phyloP scores from a whole-genome alignment of 805 yeast genomes.

The Danielia oregonensis region DNA sequence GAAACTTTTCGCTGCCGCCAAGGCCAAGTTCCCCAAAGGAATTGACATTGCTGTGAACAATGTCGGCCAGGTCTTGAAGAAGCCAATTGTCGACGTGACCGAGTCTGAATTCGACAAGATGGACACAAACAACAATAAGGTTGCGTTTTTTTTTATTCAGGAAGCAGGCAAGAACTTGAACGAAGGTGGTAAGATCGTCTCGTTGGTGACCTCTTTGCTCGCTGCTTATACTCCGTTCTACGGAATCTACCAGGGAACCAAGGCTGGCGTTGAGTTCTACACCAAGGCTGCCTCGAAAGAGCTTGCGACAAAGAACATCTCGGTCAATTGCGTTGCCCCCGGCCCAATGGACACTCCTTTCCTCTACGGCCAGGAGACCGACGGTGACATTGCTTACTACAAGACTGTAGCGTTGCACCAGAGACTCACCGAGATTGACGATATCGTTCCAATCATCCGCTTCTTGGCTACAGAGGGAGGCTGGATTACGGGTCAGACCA shows the following conservation, averaged over 20 bases:
- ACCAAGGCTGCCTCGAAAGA: constrained; percentile 55
- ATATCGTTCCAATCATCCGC: constrained; percentile 60
- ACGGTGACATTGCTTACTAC: constrained; percentile 50
- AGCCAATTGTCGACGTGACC: constrained; percentile 49
- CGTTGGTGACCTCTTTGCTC: constrained; percentile 58
- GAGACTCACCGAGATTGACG: constrained; percentile 54
- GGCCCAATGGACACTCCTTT: constrained; percentile 70
- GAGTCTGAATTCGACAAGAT: constrained; percentile 53
- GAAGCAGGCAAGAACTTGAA: constrained; percentile 50
- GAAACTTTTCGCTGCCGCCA: constrained; percentile 45
- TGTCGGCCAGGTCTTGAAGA: constrained; percentile 65
- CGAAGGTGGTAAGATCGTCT: constrained; percentile 51
- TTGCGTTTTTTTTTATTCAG: constrained; percentile 59
- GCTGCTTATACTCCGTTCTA: constrained; percentile 61
- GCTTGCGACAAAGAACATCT: constrained; percentile 38
- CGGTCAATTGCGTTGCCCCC: constrained; percentile 57
- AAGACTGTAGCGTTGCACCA: constrained; percentile 47
- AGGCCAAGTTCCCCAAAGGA: constrained; percentile 40
- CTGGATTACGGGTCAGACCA: constrained; percentile 71
- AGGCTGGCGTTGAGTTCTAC: constrained; percentile 53
- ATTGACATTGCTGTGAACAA: constrained; percentile 65
- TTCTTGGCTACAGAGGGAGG: constrained; percentile 62
- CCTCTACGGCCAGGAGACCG: constrained; percentile 57
- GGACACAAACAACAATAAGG: constrained; percentile 52
- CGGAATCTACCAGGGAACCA: constrained; percentile 53